These are phyloP conservation scores for Centella asiatica DNA, from an alignment of 129 eudicot genomes.

Conservation along the genomic window DNA sequence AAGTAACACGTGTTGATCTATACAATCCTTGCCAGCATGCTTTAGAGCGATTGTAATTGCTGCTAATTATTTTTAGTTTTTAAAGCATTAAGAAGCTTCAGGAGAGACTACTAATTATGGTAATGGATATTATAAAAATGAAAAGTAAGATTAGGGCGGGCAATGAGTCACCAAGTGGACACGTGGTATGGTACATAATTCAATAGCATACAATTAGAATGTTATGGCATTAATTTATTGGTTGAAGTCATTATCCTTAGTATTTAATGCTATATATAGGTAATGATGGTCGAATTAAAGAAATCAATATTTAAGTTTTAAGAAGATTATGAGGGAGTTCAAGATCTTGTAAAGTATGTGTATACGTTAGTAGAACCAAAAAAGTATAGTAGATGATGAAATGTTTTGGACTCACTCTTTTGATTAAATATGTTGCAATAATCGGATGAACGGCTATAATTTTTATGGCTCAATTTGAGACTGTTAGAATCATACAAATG, in stretches of 20 bases:
- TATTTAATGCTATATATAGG: constrained; percentile 44
- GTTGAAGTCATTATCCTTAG: constrained; percentile 29
- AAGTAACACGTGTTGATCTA: constrained; percentile 21
- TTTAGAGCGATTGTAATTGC: constrained; percentile 10
- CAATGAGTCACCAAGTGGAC: constrained; percentile 39
- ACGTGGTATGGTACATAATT: constrained; percentile 28
- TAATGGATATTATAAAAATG: constrained; percentile 26
- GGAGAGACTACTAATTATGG: constrained; percentile 31
- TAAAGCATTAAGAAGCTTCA: constrained; percentile 38
- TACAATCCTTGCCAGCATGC: constrained; percentile 5
- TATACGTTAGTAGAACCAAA: background rate
- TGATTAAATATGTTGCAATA: too few relatives aligned
- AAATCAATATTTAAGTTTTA: constrained; percentile 15
- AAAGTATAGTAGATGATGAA: constrained; percentile 18
- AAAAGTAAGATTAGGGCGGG: constrained; percentile 3
- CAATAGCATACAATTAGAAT: constrained; percentile 20
- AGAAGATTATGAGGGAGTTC: constrained; percentile 8
- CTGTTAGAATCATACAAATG: background rate
- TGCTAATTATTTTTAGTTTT: constrained; percentile 9
- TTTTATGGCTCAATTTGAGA: background rate
- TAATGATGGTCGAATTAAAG: constrained; percentile 23
- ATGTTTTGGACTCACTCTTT: constrained; percentile 32
- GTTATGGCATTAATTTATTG: constrained; percentile 24
- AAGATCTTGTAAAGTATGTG: constrained; percentile 6
- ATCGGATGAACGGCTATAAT: constrained; percentile 10